Evolutionary conservation across 805 yeast species (phyloP).

Genomic region (Blastobotrys robertii): DNA sequence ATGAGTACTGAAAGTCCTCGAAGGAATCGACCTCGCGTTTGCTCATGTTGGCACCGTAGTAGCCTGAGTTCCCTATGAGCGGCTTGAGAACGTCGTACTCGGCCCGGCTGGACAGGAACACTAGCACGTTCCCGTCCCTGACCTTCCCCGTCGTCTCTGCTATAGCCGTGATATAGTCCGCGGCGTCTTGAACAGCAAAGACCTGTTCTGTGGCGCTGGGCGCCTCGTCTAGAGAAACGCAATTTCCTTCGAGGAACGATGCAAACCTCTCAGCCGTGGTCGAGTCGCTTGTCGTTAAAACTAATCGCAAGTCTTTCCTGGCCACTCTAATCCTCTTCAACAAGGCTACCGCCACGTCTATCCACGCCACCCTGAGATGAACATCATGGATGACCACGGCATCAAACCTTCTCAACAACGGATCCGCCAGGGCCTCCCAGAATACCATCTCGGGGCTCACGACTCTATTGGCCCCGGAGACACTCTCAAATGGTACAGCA

Average conservation of each 20-base stretch:
- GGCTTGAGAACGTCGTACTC: no score
- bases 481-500: slow-evolving; percentile 65
- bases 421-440: slow-evolving; percentile 57
- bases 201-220: slow-evolving; percentile 39
- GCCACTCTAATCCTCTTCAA: slow-evolving; percentile 44
- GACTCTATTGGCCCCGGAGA: background rate
- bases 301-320: slow-evolving; percentile 42
- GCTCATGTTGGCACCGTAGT: no score
- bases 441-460: slow-evolving; percentile 73
- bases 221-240: no score
- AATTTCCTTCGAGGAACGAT: background rate
- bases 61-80: no score
- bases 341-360: slow-evolving; percentile 65
- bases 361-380: slow-evolving; percentile 66
- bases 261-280: background rate
- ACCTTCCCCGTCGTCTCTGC: slow-evolving; percentile 26
- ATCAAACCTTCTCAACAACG: slow-evolving; percentile 49
- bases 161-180: slow-evolving; percentile 53
- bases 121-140: slow-evolving; percentile 45
- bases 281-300: slow-evolving; percentile 2
- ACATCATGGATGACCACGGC: slow-evolving; percentile 82
- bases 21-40: no score
- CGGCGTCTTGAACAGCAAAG: slow-evolving; percentile 55
- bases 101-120: slow-evolving; percentile 31
- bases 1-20: no score